Evolutionary conservation across 345 rosid species (phyloP).

Genomic region (Dipteronia sinensis): DNA sequence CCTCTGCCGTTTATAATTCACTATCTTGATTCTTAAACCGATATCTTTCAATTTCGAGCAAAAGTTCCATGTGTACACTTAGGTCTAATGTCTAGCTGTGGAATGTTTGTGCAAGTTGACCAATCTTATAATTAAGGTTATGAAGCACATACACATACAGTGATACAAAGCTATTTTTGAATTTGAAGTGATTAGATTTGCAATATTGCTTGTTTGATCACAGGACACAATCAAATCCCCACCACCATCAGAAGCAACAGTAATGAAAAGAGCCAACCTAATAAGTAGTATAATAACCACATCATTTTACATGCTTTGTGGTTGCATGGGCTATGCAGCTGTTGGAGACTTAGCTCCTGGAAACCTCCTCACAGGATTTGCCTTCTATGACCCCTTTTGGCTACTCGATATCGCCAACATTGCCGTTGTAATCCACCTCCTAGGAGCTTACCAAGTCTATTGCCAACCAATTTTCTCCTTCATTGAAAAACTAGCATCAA

Average conservation of each 20-base stretch:
- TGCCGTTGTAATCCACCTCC: conserved; percentile 58
- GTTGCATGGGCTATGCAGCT: conserved; percentile 60
- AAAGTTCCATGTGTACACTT: too few relatives aligned
- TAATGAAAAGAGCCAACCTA: conserved; percentile 50
- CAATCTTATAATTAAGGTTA: neutral
- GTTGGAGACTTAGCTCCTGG: conserved; percentile 55
- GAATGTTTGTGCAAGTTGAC: too few relatives aligned
- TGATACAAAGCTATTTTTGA: neutral
- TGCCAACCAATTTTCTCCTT: conserved; percentile 58
- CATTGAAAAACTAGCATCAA: conserved; percentile 37
- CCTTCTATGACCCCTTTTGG: conserved; percentile 61
- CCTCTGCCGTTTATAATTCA: too few relatives aligned
- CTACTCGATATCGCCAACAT: conserved; percentile 56
- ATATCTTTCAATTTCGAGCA: too few relatives aligned
- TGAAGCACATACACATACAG: neutral
- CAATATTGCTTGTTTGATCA: neutral
- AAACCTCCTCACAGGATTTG: conserved; percentile 57
- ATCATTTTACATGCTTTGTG: conserved; percentile 50
- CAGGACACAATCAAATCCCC: conserved; percentile 52
- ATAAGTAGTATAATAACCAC: conserved; percentile 42
- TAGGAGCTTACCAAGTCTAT: conserved; percentile 62
- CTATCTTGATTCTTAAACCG: too few relatives aligned
- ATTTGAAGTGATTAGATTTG: neutral
- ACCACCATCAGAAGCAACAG: conserved; percentile 48
- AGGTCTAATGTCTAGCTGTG: too few relatives aligned